These are phyloP conservation scores for Acer campestre DNA, from an alignment of 345 rosid genomes.

Conservation along the genomic window DNA sequence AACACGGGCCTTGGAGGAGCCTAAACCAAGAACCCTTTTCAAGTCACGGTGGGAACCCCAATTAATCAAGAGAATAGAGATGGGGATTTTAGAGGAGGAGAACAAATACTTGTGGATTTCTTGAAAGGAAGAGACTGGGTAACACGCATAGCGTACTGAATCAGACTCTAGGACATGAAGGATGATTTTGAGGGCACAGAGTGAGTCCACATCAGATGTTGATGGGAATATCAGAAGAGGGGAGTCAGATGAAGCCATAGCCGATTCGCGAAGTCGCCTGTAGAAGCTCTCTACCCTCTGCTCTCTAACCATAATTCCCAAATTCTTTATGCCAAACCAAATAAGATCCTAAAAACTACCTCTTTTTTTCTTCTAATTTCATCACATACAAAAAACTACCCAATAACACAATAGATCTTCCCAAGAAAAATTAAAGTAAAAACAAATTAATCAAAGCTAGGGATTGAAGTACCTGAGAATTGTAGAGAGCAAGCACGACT, in stretches of 20 bases:
- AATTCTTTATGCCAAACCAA: not conserved
- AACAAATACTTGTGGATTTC: slow-evolving; percentile 71
- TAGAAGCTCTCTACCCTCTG: slow-evolving; percentile 68
- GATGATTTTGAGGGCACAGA: slow-evolving; percentile 83
- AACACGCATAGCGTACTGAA: slow-evolving; percentile 89
- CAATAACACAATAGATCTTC: too few species aligned
- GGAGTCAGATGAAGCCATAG: slow-evolving; percentile 48
- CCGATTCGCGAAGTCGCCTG: slow-evolving; percentile 72
- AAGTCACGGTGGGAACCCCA: slow-evolving; percentile 97
- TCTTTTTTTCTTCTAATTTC: not conserved
- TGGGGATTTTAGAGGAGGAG: slow-evolving; percentile 48
- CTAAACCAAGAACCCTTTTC: slow-evolving; percentile 53
- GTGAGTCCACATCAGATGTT: slow-evolving; percentile 86
- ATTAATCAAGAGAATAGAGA: slow-evolving; percentile 68
- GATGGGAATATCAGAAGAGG: slow-evolving; percentile 93
- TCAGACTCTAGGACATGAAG: slow-evolving; percentile 88
- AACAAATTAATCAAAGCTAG: not conserved
- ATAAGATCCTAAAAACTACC: not conserved
- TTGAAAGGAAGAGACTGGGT: slow-evolving; percentile 85
- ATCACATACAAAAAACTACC: not conserved
- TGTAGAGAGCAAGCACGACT: not conserved
- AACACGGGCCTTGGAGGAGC: slow-evolving; percentile 55
- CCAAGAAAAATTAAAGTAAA: not conserved
- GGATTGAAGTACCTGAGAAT: slow-evolving; percentile 26
- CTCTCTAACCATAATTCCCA: slow-evolving; percentile 77